Percentiles rank a stretch among this genome's conserved stretches.
Conservation (phyloP, 306 rosid species). For the Calophaca sinica region DNA sequence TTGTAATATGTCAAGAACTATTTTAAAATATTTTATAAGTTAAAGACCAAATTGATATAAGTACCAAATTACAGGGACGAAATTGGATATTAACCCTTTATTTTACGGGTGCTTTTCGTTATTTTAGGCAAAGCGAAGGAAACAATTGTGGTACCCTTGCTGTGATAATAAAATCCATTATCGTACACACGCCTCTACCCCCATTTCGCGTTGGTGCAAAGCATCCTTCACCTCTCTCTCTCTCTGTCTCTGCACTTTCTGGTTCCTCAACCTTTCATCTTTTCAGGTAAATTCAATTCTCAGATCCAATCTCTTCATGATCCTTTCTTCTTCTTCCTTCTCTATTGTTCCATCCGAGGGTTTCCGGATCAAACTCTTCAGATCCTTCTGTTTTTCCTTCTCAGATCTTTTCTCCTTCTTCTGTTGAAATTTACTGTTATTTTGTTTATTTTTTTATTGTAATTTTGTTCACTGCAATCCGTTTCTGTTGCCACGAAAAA, state of each 20-base stretch:
- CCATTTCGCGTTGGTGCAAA: slow-evolving; percentile 57
- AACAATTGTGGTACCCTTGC: slow-evolving; percentile 23
- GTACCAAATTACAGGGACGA: no score
- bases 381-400: slow-evolving; percentile 50
- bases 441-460: slow-evolving; percentile 1
- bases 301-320: slow-evolving; percentile 46
- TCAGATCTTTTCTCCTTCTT: background rate
- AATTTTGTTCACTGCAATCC: slow-evolving; percentile 21
- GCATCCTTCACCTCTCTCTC: slow-evolving; percentile 40
- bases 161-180: slow-evolving; percentile 54
- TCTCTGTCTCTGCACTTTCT: slow-evolving; percentile 22
- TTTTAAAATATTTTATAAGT: no score
- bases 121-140: background rate
- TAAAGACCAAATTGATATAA: no score
- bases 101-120: slow-evolving; percentile 40
- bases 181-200: slow-evolving; percentile 26
- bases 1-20: no score
- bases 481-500: slow-evolving; percentile 12
- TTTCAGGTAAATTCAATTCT: slow-evolving; percentile 55
- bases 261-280: slow-evolving; percentile 45
- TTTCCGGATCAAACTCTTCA: slow-evolving; percentile 38
- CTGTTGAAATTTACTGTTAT: background rate
- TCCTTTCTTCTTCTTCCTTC: background rate
- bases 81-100: no score
- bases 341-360: slow-evolving; percentile 48